Evolutionary conservation across 1,284 basidiomycete genomes (phyloP).

Genomic region (Fistulina hepatica): DNA sequence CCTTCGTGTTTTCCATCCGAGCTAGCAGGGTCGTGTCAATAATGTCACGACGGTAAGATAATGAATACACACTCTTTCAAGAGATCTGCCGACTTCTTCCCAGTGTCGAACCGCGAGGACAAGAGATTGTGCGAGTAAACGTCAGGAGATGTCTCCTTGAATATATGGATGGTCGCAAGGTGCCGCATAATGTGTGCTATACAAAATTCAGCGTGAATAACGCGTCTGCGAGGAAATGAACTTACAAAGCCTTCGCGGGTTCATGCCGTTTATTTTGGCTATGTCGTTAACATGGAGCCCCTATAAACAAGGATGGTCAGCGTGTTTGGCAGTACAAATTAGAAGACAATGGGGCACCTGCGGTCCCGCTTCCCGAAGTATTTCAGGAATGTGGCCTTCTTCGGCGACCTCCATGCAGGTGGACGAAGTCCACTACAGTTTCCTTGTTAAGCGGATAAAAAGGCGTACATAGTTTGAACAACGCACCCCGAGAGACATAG

Average conservation of each 20-base stretch:
- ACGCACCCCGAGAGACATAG: slow-evolving; percentile 22
- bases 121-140: slow-evolving; percentile 59
- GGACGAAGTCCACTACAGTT: slow-evolving; percentile 15
- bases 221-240: slow-evolving; percentile 4
- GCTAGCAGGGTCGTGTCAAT: slow-evolving; percentile 20
- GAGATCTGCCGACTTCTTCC: slow-evolving; percentile 30
- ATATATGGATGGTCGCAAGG: slow-evolving; percentile 61
- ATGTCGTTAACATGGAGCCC: slow-evolving; percentile 51
- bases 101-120: slow-evolving; percentile 54
- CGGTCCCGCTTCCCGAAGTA: slow-evolving; percentile 27
- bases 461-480: no score
- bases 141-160: slow-evolving; percentile 51
- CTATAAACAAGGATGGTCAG: no score
- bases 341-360: no score
- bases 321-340: no score
- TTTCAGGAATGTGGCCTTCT: slow-evolving; percentile 24
- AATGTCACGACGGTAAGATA: background rate
- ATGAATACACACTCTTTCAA: slow-evolving; percentile 13
- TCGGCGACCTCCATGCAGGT: slow-evolving; percentile 21
- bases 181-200: slow-evolving; percentile 55
- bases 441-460: no score
- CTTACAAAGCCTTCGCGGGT: slow-evolving; percentile 39
- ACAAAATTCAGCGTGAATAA: background rate
- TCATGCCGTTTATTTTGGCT: slow-evolving; percentile 35
- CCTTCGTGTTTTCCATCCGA: slow-evolving; percentile 49